These are phyloP conservation scores for Cyberlindnera mycetangii DNA, from an alignment of 805 yeast genomes.

Conservation along the genomic window DNA sequence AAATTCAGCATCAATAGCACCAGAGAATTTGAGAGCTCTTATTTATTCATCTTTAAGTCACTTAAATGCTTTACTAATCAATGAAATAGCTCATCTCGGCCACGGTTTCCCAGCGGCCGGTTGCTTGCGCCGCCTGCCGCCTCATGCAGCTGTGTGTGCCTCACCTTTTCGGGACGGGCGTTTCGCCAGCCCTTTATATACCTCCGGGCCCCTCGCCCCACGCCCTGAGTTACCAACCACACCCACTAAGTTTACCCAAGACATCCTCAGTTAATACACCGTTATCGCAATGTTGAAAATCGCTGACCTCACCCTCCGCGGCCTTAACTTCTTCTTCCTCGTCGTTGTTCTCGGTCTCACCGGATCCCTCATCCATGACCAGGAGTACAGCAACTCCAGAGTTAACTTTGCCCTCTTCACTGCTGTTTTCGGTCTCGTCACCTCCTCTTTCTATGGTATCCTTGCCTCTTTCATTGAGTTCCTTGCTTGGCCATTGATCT, in stretches of 20 bases:
- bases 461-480: conserved; percentile 73
- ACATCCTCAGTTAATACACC: not conserved
- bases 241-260: not conserved
- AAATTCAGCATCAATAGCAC: too few species aligned
- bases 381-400: conserved; percentile 57
- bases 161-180: conserved; percentile 11
- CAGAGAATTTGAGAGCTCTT: too few species aligned
- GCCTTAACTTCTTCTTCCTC: conserved; percentile 68
- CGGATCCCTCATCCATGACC: conserved; percentile 80
- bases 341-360: conserved; percentile 82
- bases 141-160: conserved; percentile 9
- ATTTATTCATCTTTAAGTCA: not conserved
- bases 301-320: conserved; percentile 75
- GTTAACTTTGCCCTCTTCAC: conserved; percentile 88
- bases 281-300: conserved; percentile 38
- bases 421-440: conserved; percentile 78
- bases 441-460: conserved; percentile 77
- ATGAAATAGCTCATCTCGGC: not conserved
- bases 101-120: conserved; percentile 3
- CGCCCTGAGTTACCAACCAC: not conserved
- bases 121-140: conserved; percentile 13
- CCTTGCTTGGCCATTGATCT: conserved; percentile 83
- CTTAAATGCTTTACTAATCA: too few species aligned
- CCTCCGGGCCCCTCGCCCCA: conserved; percentile 9
- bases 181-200: conserved; percentile 8